These are phyloP conservation scores for Pseudozyma sp. DNA, from an alignment of 1,284 basidiomycete species.

Conservation along the genomic window DNA sequence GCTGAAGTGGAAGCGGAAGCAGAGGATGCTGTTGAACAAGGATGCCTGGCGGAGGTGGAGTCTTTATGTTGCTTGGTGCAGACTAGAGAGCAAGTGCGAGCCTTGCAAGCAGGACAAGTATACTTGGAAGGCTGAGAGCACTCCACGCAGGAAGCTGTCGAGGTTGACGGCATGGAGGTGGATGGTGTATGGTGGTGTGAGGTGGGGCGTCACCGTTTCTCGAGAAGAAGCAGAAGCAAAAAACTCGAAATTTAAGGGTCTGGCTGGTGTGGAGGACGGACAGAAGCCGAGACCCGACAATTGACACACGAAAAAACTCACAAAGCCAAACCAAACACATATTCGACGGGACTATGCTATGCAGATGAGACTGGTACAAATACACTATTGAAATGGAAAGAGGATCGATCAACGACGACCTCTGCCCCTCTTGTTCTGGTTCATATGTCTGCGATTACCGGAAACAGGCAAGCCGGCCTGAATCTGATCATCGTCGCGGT, in stretches of 20 bases:
- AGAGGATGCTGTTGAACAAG: neutral
- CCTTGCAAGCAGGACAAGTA: conserved; percentile 34
- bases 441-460: conserved; percentile 31
- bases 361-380: conserved; percentile 3
- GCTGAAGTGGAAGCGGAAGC: neutral
- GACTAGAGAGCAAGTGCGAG: conserved; percentile 30
- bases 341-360: neutral
- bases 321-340: neutral
- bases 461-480: conserved; percentile 48
- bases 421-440: conserved; percentile 31
- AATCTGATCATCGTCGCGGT: conserved; percentile 66
- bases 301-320: neutral
- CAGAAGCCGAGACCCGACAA: neutral
- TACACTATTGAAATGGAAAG: conserved; percentile 7
- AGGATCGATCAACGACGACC: conserved; percentile 33
- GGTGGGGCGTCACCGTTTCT: conserved; percentile 5
- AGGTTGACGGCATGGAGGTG: conserved; percentile 27
- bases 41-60: neutral
- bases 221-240: neutral
- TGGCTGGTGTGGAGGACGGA: neutral
- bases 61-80: conserved; percentile 39
- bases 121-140: conserved; percentile 34
- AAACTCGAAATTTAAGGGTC: conserved; percentile 3
- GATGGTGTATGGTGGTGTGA: neutral
- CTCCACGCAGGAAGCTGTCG: conserved; percentile 14